Conservation (phyloP, 2,329 filamentous ascomycete species). For the Thielaviopsis euricoi region DNA sequence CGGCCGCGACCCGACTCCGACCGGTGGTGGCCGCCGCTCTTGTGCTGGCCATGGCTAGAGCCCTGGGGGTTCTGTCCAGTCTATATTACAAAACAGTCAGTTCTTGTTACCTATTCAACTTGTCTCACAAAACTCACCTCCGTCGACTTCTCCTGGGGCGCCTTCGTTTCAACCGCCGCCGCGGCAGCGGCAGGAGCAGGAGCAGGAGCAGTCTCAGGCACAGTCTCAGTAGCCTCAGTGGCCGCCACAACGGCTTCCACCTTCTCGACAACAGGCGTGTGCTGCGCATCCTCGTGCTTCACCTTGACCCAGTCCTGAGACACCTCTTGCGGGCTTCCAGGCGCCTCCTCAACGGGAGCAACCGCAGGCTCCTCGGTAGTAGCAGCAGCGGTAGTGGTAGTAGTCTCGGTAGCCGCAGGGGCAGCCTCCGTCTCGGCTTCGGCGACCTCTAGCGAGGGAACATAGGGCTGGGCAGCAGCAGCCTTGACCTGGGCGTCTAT, state of each 20-base stretch:
- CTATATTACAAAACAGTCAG: slow-evolving; percentile 25
- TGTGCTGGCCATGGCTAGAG: slow-evolving; percentile 55
- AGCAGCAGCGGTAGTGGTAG: background rate
- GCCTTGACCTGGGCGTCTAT: slow-evolving; percentile 24
- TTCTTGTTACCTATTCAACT: background rate
- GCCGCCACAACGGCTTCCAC: background rate
- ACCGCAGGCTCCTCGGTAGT: background rate
- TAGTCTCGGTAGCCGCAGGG: slow-evolving; percentile 7
- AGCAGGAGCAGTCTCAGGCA: background rate
- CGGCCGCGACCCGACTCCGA: slow-evolving; percentile 24
- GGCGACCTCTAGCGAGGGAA: slow-evolving; percentile 22
- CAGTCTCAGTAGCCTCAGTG: background rate
- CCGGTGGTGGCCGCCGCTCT: slow-evolving; percentile 16
- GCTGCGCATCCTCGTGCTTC: background rate
- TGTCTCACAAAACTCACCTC: background rate
- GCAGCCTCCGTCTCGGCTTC: slow-evolving; percentile 15
- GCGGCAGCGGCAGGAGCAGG: slow-evolving; percentile 16
- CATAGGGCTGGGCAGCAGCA: slow-evolving; percentile 35
- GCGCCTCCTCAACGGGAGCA: background rate
- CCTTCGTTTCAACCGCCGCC: slow-evolving; percentile 18
- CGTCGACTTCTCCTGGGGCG: slow-evolving; percentile 23
- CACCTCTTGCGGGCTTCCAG: background rate
- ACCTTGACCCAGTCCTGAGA: background rate
- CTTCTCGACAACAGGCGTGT: background rate
- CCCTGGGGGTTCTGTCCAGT: slow-evolving; percentile 39